Percentiles rank a stretch among this genome's conserved stretches.
Conservation (phyloP, 768 basidiomycete species). For the Mycena indigotica region DNA sequence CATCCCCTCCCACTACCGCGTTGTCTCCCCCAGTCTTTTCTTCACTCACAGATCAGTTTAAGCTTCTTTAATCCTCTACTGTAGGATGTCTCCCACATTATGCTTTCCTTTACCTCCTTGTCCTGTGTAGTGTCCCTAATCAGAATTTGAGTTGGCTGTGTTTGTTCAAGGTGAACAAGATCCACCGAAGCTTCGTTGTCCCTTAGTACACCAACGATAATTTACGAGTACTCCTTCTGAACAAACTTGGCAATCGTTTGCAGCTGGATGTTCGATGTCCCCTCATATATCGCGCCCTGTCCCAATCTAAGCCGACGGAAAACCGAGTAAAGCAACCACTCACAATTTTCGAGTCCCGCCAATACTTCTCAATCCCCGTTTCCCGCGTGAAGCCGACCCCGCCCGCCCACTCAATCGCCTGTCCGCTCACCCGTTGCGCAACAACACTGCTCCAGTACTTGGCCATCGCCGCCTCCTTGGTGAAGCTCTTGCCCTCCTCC, state of each 20-base stretch:
- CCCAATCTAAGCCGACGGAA: conserved; percentile 5
- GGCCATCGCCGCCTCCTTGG: conserved; percentile 97
- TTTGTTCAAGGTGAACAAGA: too few species aligned
- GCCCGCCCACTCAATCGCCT: conserved; percentile 95
- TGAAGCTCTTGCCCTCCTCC: conserved; percentile 85
- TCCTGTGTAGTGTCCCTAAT: too few species aligned
- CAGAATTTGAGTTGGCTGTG: too few species aligned
- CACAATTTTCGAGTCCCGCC: conserved; percentile 96
- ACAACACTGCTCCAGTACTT: conserved; percentile 91
- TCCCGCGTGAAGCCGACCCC: conserved; percentile 92
- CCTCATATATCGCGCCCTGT: conserved; percentile 89
- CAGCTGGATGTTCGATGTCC: conserved; percentile 97
- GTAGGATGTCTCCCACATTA: too few species aligned
- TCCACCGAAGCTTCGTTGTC: too few species aligned
- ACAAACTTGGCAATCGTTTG: conserved; percentile 94
- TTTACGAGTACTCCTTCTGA: conserved; percentile 82
- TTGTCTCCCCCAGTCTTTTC: too few species aligned
- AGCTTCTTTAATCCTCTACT: too few species aligned
- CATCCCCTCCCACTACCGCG: too few species aligned
- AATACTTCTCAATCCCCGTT: conserved; percentile 94
- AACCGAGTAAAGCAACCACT: conserved; percentile 32
- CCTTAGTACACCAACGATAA: too few species aligned
- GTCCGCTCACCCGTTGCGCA: conserved; percentile 84
- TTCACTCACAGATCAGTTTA: too few species aligned
- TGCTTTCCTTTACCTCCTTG: too few species aligned